phyloP scores from a whole-genome alignment of 2,329 filamentous ascomycete species.

The Trichoderma asperellum region DNA sequence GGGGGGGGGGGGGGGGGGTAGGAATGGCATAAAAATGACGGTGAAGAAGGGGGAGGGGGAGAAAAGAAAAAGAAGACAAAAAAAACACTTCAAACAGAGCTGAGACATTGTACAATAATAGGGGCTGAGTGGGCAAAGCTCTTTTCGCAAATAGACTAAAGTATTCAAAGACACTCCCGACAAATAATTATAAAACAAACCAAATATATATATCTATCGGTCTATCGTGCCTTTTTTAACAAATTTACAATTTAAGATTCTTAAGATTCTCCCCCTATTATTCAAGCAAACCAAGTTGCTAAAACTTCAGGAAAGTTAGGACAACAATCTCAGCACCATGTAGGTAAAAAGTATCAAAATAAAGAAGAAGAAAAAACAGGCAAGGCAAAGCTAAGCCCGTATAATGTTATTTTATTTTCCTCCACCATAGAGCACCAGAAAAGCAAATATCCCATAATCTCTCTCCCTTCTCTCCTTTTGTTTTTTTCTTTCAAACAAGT shows the following conservation, averaged over 20 bases:
- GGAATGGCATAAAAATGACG: not conserved
- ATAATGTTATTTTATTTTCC: not conserved
- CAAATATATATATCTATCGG: not conserved
- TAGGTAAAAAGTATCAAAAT: not conserved
- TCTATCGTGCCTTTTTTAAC: not conserved
- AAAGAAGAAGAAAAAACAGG: not conserved
- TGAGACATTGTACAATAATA: conserved; percentile 12
- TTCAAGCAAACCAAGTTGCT: not conserved
- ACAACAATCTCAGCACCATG: not conserved
- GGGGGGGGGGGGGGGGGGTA: too few relatives aligned
- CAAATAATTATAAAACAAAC: not conserved
- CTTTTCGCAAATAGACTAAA: not conserved
- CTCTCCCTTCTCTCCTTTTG: not conserved
- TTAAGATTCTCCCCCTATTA: too few relatives aligned
- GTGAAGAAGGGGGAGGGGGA: too few relatives aligned
- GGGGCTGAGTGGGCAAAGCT: not conserved
- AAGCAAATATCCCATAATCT: not conserved
- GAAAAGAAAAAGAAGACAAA: not conserved
- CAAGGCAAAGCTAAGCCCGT: not conserved
- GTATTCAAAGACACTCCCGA: not conserved
- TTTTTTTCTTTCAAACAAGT: not conserved
- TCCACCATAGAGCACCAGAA: not conserved
- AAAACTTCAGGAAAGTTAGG: not conserved
- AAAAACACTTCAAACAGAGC: not conserved
- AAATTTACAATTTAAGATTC: too few relatives aligned